These are phyloP conservation scores for Acanthamoeba divionensis DNA, from an alignment of 208 protist species.

Conservation along the genomic window DNA sequence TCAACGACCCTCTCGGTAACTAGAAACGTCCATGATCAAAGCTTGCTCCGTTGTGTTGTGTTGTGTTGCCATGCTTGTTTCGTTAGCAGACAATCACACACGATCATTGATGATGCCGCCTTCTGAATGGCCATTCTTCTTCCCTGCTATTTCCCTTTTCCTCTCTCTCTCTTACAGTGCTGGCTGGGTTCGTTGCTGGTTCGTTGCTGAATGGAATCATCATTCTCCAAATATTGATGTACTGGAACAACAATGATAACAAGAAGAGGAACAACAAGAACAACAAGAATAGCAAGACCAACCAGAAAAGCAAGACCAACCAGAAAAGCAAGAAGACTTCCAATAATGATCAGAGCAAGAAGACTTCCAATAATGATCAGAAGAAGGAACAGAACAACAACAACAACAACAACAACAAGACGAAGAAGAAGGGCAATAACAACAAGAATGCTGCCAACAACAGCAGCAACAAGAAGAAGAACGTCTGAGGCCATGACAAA, in stretches of 20 bases:
- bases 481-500: too few relatives aligned
- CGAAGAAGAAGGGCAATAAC: too few relatives aligned
- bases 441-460: too few relatives aligned
- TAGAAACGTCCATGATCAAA: background rate
- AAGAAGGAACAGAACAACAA: too few relatives aligned
- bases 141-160: background rate
- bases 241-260: constrained; percentile 52
- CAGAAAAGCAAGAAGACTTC: background rate
- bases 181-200: constrained; percentile 53
- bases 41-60: background rate
- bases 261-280: background rate
- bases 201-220: constrained; percentile 61
- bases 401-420: too few relatives aligned
- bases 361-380: background rate
- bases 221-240: constrained; percentile 61
- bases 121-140: background rate
- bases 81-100: background rate
- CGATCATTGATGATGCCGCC: background rate
- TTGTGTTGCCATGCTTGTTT: background rate
- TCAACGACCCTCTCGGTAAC: constrained; percentile 37
- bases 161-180: background rate
- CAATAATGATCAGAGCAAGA: background rate
- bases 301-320: background rate
- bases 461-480: too few relatives aligned
- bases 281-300: background rate